A percentile compares a stretch with the other conserved stretches of the same genome.
These are phyloP conservation scores for Raddia guianensis DNA, from an alignment of 176 grass and related monocot genomes.

Conservation along the genomic window DNA sequence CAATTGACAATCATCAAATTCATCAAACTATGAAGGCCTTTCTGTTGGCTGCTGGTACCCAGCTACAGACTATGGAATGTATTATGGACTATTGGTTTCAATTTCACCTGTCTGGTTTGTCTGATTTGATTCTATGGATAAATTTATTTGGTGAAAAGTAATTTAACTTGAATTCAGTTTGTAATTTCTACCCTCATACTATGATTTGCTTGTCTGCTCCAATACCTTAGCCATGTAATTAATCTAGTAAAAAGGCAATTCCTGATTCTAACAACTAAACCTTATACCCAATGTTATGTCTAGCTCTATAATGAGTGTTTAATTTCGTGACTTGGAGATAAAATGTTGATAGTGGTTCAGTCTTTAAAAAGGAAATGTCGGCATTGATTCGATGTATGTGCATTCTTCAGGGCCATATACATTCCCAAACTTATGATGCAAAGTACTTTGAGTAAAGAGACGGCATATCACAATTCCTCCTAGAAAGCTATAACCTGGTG, in stretches of 20 bases:
- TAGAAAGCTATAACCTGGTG: slow-evolving; percentile 55
- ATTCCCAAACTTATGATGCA: slow-evolving; percentile 41
- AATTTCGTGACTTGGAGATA: slow-evolving; percentile 24
- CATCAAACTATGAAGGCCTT: neutral
- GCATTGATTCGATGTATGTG: slow-evolving; percentile 44
- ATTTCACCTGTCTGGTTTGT: neutral
- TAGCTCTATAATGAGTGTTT: slow-evolving; percentile 5
- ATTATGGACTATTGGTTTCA: neutral
- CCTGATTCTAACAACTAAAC: neutral
- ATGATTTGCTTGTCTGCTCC: neutral
- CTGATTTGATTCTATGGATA: neutral
- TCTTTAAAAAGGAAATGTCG: slow-evolving; percentile 25
- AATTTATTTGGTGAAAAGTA: slow-evolving; percentile 17
- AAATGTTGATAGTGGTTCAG: slow-evolving; percentile 16
- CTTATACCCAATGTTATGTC: neutral
- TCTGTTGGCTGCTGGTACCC: slow-evolving; percentile 33
- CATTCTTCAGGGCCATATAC: slow-evolving; percentile 28
- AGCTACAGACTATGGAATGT: slow-evolving; percentile 3
- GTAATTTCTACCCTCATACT: neutral
- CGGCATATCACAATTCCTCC: slow-evolving; percentile 41
- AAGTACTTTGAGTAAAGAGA: slow-evolving; percentile 69
- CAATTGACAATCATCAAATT: neutral
- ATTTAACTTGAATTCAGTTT: slow-evolving; percentile 23
- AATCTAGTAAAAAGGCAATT: neutral
- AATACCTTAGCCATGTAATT: neutral